Conservation (phyloP, 2,329 filamentous ascomycete species). For the Trichoderma hamatum region DNA sequence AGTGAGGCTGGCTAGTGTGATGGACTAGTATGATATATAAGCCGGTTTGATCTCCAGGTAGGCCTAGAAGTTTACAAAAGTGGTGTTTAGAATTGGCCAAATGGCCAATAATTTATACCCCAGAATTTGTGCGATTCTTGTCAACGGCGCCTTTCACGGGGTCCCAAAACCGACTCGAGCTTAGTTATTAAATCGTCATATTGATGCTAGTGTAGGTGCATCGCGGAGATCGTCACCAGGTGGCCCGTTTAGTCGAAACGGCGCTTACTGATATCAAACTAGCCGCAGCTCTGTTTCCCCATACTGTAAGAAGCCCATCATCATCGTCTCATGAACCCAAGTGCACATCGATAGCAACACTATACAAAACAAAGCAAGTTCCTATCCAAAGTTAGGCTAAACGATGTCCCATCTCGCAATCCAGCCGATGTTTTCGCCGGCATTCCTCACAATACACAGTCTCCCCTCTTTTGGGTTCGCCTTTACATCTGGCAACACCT, state of each 20-base stretch:
- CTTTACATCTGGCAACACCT: conserved; percentile 49
- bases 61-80: too few relatives aligned
- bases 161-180: background rate
- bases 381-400: conserved; percentile 33
- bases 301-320: background rate
- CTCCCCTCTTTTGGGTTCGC: conserved; percentile 48
- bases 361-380: background rate
- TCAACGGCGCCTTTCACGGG: conserved; percentile 27
- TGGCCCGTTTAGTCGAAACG: background rate
- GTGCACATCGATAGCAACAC: background rate
- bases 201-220: background rate
- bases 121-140: conserved; percentile 8
- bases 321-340: background rate
- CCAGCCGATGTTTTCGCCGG: conserved; percentile 77
- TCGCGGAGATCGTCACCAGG: background rate
- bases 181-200: conserved; percentile 7
- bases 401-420: conserved; percentile 76
- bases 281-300: background rate
- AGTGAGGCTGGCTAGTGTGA: background rate
- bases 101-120: too few relatives aligned
- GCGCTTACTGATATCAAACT: background rate
- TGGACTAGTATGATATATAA: background rate
- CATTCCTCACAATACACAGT: conserved; percentile 79
- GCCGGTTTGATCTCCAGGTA: too few relatives aligned
- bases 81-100: too few relatives aligned